Evolutionary conservation across 495 filamentous ascomycete species (phyloP).

Genomic region (Entonaema liquescens): DNA sequence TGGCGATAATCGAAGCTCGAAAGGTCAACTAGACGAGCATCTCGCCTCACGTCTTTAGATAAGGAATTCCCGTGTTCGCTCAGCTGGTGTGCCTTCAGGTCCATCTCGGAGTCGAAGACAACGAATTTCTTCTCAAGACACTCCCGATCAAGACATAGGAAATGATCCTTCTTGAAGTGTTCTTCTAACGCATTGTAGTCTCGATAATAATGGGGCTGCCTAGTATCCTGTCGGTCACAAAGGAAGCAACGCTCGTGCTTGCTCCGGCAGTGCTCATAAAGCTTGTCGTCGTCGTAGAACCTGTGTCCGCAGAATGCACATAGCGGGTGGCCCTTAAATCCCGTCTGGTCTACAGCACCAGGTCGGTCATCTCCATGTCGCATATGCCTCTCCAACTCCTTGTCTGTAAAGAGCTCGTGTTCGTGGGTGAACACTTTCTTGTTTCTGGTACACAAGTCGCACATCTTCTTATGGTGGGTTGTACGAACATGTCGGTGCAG

Average conservation of each 20-base stretch:
- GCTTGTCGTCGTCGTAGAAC: conserved; percentile 96
- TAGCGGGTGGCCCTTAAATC: conserved; percentile 94
- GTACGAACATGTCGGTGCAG: conserved; percentile 88
- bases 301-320: conserved; percentile 91
- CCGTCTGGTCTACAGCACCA: conserved; percentile 89
- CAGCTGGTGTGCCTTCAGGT: conserved; percentile 87
- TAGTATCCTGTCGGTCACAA: conserved; percentile 78
- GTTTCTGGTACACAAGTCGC: conserved; percentile 90
- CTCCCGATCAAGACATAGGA: conserved; percentile 81
- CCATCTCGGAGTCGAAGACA: conserved; percentile 94
- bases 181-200: conserved; percentile 84
- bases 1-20: conserved; percentile 81
- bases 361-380: conserved; percentile 90
- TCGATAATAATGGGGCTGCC: conserved; percentile 83
- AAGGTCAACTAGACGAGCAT: conserved; percentile 87
- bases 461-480: conserved; percentile 88
- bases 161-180: conserved; percentile 90
- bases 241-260: conserved; percentile 95
- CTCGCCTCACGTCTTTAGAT: conserved; percentile 83
- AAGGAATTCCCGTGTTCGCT: conserved; percentile 78
- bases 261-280: conserved; percentile 89
- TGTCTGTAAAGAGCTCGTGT: conserved; percentile 88
- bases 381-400: conserved; percentile 86
- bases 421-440: conserved; percentile 99
- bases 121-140: conserved; percentile 97